These are phyloP conservation scores for Rheum nobile DNA, from an alignment of 148 eudicot species.

Conservation along the genomic window DNA sequence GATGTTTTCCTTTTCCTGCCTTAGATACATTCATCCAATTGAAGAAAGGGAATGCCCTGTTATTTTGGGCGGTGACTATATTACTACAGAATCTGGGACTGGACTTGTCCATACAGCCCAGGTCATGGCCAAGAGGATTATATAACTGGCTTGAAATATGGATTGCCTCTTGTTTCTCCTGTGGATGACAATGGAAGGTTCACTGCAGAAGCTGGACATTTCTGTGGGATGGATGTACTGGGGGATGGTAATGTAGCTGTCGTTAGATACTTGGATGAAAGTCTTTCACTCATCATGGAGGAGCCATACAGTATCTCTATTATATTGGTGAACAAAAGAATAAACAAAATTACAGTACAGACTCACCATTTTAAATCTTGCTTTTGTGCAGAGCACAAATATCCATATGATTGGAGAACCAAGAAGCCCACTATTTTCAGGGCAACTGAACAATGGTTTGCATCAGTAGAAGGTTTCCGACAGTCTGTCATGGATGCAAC, in stretches of 20 bases:
- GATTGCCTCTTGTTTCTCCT: constrained; percentile 73
- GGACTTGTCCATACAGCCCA: constrained; percentile 97
- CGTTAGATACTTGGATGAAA: constrained; percentile 63
- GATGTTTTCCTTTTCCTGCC: neutral
- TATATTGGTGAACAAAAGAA: neutral
- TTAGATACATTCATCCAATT: constrained; percentile 76
- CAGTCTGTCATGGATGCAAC: constrained; percentile 75
- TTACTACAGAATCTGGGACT: constrained; percentile 99
- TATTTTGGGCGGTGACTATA: constrained; percentile 91
- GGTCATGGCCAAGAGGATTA: constrained; percentile 99
- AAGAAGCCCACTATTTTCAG: constrained; percentile 96
- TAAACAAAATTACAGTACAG: neutral
- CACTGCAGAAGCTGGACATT: constrained; percentile 88
- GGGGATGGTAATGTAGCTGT: constrained; percentile 82
- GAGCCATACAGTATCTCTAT: constrained; percentile 58
- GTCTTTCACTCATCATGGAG: constrained; percentile 61
- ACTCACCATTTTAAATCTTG: neutral
- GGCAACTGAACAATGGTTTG: constrained; percentile 99
- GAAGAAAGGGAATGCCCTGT: constrained; percentile 77
- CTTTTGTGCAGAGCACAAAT: constrained; percentile 62
- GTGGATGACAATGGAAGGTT: constrained; percentile 94
- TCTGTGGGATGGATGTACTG: constrained; percentile 77
- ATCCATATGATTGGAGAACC: constrained; percentile 99
- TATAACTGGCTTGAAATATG: constrained; percentile 79
- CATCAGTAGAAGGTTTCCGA: constrained; percentile 96